Evolutionary conservation across 192 early-diverging fungal genomes (phyloP).

Genomic region (Rhizoclosmatium globosum): DNA sequence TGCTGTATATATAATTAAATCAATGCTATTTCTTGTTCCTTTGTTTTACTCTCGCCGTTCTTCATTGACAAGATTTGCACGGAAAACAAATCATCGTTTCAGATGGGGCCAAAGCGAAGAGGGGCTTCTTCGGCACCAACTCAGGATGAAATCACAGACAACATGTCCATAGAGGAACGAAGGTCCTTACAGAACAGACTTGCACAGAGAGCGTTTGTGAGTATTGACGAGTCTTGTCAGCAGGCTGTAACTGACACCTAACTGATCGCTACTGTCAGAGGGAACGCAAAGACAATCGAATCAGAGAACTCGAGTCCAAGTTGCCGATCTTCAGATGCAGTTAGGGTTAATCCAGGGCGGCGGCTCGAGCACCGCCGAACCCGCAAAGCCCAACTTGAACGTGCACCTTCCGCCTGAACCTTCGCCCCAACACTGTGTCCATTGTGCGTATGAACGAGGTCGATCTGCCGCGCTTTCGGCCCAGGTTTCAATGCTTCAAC

Average conservation of each 20-base stretch:
- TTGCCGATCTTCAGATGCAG: not conserved
- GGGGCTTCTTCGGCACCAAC: not conserved
- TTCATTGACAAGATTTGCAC: too few species aligned
- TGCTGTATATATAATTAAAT: too few species aligned
- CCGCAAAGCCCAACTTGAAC: not conserved
- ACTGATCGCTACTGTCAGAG: not conserved
- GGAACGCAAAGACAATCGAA: not conserved
- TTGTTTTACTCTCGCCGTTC: too few species aligned
- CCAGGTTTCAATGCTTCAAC: not conserved
- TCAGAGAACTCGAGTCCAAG: constrained; percentile 6
- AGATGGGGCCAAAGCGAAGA: not conserved
- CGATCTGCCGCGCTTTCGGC: not conserved
- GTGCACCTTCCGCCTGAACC: too few species aligned
- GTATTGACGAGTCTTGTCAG: not conserved
- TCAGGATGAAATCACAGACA: not conserved
- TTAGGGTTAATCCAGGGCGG: too few species aligned
- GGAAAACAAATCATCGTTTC: not conserved
- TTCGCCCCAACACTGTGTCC: too few species aligned
- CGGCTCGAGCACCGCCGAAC: not conserved
- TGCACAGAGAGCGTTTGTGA: not conserved
- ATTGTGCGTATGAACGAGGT: too few species aligned
- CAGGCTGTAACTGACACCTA: not conserved
- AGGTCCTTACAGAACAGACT: not conserved
- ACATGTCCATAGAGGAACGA: not conserved
- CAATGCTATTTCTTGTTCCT: too few species aligned